Conservation (phyloP, 192 early-diverging fungal genomes). For the Umbelopsis vinacea region DNA sequence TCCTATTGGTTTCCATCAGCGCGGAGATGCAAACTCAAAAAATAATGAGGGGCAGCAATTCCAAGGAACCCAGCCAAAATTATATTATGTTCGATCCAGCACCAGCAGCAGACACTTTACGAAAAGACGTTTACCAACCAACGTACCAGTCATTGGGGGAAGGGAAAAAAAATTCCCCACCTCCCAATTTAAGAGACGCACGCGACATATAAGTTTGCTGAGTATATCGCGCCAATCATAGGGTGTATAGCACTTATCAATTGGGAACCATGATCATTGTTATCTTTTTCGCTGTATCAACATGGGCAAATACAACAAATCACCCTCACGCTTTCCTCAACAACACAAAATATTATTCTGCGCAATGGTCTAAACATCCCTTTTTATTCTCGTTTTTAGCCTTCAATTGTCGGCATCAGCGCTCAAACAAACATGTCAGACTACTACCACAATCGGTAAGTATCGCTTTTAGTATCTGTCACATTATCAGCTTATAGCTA, state of each 20-base stretch:
- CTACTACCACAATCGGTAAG: slow-evolving; percentile 8
- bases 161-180: neutral
- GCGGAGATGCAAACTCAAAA: slow-evolving; percentile 7
- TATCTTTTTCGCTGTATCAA: neutral
- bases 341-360: neutral
- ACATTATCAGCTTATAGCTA: neutral
- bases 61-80: neutral
- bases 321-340: neutral
- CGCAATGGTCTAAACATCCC: neutral
- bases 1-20: neutral
- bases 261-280: neutral
- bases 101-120: too few relatives aligned
- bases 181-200: neutral
- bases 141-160: too few relatives aligned
- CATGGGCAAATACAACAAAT: too few relatives aligned
- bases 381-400: neutral
- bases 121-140: too few relatives aligned
- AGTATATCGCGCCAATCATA: slow-evolving; percentile 6
- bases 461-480: neutral
- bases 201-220: neutral
- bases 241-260: neutral
- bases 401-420: neutral
- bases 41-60: neutral
- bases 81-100: neutral
- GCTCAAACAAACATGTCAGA: neutral